phyloP scores from a whole-genome alignment of 148 eudicot species.

The Fallopia convolvulus region DNA sequence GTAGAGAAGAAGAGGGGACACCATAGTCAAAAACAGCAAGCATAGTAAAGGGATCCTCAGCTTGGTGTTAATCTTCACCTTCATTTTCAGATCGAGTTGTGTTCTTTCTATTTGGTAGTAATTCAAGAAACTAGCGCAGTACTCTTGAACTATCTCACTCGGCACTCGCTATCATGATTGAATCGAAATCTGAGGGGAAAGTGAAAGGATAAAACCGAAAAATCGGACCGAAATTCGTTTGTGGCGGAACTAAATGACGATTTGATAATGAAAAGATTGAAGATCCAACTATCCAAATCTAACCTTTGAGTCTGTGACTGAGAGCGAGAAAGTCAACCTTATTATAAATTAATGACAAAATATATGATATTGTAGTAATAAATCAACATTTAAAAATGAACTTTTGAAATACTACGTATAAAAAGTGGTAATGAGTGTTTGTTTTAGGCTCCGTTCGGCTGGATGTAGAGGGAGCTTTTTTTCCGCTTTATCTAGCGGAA shows the following conservation, averaged over 20 bases:
- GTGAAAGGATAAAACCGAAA: neutral
- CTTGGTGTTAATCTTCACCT: constrained; percentile 32
- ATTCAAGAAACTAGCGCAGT: neutral
- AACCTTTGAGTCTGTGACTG: constrained; percentile 1
- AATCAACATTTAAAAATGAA: no score
- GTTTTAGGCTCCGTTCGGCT: no score
- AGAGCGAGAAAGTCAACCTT: constrained; percentile 10
- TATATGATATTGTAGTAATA: no score
- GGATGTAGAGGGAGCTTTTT: no score
- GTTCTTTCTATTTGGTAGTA: neutral
- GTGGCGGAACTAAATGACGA: neutral
- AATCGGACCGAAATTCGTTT: neutral
- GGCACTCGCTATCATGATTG: neutral
- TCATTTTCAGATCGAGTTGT: constrained; percentile 10
- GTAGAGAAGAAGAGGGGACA: constrained; percentile 72
- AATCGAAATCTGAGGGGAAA: neutral
- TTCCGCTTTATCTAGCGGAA: no score
- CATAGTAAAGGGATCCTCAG: constrained; percentile 37
- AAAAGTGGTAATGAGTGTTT: no score
- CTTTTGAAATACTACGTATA: no score
- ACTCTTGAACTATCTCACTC: constrained; percentile 4
- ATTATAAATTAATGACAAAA: no score
- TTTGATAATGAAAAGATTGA: constrained; percentile 1
- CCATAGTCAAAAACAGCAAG: constrained; percentile 59
- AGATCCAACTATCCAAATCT: neutral